Evolutionary conservation across 1,139 yeast species (phyloP).

Genomic region (Saccharomycopsis crataegensis): DNA sequence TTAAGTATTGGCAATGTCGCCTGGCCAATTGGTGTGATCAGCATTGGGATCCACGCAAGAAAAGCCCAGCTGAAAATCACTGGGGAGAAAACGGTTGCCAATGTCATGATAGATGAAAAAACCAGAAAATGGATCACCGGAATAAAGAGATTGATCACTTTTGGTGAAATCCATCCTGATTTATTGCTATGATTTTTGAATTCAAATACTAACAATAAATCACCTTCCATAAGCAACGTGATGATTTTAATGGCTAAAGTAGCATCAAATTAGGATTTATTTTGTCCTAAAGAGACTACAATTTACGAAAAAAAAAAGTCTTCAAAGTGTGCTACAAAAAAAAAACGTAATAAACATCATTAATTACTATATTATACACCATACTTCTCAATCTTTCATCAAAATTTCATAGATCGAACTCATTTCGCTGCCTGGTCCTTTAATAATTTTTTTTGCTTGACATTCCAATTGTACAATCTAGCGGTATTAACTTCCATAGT

Average conservation of each 20-base stretch:
- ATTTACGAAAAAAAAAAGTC: not conserved
- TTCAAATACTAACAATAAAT: not conserved
- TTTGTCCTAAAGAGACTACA: not conserved
- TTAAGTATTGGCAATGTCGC: constrained; percentile 83
- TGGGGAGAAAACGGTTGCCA: constrained; percentile 40
- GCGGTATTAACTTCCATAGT: constrained; percentile 98
- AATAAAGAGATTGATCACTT: constrained; percentile 62
- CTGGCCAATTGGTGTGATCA: constrained; percentile 86
- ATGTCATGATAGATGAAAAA: constrained; percentile 70
- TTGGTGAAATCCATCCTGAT: constrained; percentile 31
- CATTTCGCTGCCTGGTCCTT: no score
- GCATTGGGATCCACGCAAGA: constrained; percentile 75
- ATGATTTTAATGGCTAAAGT: no score
- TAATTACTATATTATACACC: not conserved
- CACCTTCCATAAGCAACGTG: no score
- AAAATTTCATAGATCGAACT: no score
- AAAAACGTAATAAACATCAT: not conserved
- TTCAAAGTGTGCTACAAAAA: not conserved
- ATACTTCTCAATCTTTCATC: not conserved
- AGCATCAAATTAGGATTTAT: no score
- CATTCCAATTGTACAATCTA: constrained; percentile 93
- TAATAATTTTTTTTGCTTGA: constrained; percentile 50
- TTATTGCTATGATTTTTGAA: not conserved
- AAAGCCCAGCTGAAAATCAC: constrained; percentile 45
- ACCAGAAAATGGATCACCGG: constrained; percentile 76